Conservation (phyloP, 2,329 filamentous ascomycete species). For the Aureobasidium zeae region DNA sequence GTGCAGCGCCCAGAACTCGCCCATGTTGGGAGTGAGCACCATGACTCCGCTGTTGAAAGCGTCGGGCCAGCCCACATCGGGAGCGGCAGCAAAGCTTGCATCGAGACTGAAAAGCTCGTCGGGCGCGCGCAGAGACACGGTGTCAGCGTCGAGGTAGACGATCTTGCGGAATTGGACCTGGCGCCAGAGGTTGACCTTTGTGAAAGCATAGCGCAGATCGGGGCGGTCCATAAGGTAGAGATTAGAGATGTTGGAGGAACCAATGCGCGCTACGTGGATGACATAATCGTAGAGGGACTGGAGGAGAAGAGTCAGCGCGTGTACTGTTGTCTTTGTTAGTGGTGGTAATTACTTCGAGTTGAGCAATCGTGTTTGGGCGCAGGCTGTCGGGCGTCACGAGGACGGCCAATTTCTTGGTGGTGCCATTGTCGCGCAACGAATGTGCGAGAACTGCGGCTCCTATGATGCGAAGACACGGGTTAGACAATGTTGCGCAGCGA, state of each 20-base stretch:
- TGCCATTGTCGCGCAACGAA: conserved; percentile 83
- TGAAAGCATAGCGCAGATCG: conserved; percentile 87
- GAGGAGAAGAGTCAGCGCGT: too few species aligned
- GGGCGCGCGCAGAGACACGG: conserved; percentile 80
- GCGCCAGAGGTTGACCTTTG: conserved; percentile 92
- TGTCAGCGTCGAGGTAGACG: conserved; percentile 89
- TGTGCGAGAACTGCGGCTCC: conserved; percentile 90
- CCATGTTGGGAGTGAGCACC: conserved; percentile 77
- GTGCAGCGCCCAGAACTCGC: conserved; percentile 75
- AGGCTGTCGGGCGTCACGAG: conserved; percentile 75
- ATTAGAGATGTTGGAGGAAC: conserved; percentile 68
- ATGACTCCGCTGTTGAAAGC: conserved; percentile 97
- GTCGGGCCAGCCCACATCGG: conserved; percentile 97
- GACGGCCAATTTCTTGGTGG: conserved; percentile 74
- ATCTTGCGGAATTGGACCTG: conserved; percentile 84
- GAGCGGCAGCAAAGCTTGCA: conserved; percentile 59
- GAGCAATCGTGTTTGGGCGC: conserved; percentile 61
- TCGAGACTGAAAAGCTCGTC: conserved; percentile 78
- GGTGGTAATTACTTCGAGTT: conserved; percentile 73
- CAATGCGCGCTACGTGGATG: conserved; percentile 71
- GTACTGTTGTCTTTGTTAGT: too few species aligned
- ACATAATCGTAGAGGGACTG: conserved; percentile 81
- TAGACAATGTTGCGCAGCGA: conserved; percentile 17
- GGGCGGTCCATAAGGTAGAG: conserved; percentile 84
- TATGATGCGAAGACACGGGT: conserved; percentile 39